These are phyloP conservation scores for Tetracladium maxilliforme DNA, from an alignment of 2,329 filamentous ascomycete species.

Conservation along the genomic window DNA sequence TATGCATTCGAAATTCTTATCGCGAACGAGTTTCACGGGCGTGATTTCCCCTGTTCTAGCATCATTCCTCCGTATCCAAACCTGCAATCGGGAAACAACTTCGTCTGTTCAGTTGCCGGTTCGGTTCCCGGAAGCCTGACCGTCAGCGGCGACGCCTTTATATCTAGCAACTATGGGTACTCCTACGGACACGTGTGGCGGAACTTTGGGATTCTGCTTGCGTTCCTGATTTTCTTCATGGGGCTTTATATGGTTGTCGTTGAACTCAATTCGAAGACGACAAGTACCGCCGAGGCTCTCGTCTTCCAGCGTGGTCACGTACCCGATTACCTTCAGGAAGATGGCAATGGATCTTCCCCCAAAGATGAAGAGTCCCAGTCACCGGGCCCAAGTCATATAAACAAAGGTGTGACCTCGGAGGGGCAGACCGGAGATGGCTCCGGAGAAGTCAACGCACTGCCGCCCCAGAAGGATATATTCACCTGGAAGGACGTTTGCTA, in stretches of 20 bases:
- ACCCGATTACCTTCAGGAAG: too few species aligned
- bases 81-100: too few species aligned
- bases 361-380: too few species aligned
- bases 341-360: too few species aligned
- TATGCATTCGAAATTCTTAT: slow-evolving; percentile 67
- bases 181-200: slow-evolving; percentile 44
- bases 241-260: slow-evolving; percentile 45
- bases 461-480: too few species aligned
- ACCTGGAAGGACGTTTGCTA: slow-evolving; percentile 30
- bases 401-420: too few species aligned
- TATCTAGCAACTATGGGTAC: slow-evolving; percentile 39
- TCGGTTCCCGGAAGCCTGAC: slow-evolving; percentile 29
- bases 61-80: slow-evolving; percentile 10
- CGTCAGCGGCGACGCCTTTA: slow-evolving; percentile 44
- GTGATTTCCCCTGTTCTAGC: slow-evolving; percentile 5
- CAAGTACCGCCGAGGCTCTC: slow-evolving; percentile 63
- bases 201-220: slow-evolving; percentile 54
- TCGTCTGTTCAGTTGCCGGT: slow-evolving; percentile 42
- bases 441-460: too few species aligned
- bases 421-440: too few species aligned
- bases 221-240: slow-evolving; percentile 47
- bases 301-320: slow-evolving; percentile 61
- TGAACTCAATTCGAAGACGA: slow-evolving; percentile 49
- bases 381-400: too few species aligned
- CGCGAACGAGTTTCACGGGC: slow-evolving; percentile 61